phyloP scores from a whole-genome alignment of 768 basidiomycete species.

The button mushroom (Agaricus bisporus) region DNA sequence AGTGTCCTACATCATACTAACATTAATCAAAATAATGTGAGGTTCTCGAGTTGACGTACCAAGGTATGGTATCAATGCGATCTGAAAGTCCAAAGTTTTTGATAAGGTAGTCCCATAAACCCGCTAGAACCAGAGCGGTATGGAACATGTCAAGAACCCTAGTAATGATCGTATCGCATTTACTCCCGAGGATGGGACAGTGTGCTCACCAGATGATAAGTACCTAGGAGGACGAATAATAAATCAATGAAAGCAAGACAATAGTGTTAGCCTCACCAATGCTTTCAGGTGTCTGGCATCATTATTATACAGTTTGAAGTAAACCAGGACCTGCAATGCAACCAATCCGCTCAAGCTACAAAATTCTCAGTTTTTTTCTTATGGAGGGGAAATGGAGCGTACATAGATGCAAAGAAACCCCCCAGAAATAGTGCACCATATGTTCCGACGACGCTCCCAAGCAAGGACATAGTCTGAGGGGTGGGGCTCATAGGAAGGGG shows the following conservation, averaged over 20 bases:
- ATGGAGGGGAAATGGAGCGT: slow-evolving; percentile 5
- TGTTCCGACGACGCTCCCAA: slow-evolving; percentile 23
- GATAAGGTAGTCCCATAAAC: slow-evolving; percentile 35
- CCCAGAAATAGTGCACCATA: slow-evolving; percentile 35
- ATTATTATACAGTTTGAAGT: slow-evolving; percentile 27
- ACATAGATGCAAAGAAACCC: slow-evolving; percentile 31
- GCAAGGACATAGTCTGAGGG: slow-evolving; percentile 11
- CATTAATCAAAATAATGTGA: neutral
- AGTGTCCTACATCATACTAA: neutral
- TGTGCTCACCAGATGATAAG: slow-evolving; percentile 22
- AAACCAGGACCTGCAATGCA: slow-evolving; percentile 26
- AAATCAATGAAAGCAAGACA: neutral
- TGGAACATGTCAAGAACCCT: slow-evolving; percentile 34
- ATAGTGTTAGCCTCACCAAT: slow-evolving; percentile 18
- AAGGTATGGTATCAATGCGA: slow-evolving; percentile 28
- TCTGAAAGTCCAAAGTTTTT: slow-evolving; percentile 20
- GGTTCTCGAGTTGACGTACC: slow-evolving; percentile 18
- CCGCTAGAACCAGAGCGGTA: slow-evolving; percentile 30
- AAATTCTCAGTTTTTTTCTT: neutral
- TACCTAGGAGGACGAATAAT: slow-evolving; percentile 18
- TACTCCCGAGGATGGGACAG: slow-evolving; percentile 7
- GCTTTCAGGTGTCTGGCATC: slow-evolving; percentile 22
- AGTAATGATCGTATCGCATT: neutral
- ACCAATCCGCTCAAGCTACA: slow-evolving; percentile 25
- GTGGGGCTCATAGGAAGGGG: too few species aligned